A percentile compares a stretch with the other conserved stretches of the same genome.
Conservation (phyloP, 2,329 filamentous ascomycete species). For the Neoscytalidium dimidiatum region DNA sequence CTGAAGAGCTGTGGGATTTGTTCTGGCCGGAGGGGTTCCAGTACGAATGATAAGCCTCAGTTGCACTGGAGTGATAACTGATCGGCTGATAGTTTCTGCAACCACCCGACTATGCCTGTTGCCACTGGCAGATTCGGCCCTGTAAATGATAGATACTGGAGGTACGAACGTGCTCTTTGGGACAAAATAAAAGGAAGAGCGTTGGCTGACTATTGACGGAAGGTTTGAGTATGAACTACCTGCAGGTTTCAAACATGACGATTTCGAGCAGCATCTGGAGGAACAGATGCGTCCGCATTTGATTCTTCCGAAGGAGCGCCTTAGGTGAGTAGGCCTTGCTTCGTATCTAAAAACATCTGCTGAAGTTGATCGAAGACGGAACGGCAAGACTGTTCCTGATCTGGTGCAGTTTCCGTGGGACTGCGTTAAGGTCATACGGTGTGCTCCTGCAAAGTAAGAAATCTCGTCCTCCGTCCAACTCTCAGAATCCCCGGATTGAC, state of each 20-base stretch:
- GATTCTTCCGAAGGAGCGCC: background rate
- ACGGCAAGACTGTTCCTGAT: background rate
- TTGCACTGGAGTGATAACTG: background rate
- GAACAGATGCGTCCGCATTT: background rate
- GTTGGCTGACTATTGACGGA: background rate
- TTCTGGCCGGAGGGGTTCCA: background rate
- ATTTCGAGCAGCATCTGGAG: background rate
- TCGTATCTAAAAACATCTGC: conserved; percentile 21
- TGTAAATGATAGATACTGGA: background rate
- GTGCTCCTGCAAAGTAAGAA: background rate
- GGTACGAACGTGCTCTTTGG: background rate
- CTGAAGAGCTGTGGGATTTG: background rate
- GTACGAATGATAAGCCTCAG: background rate
- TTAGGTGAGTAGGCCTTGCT: background rate
- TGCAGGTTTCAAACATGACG: background rate
- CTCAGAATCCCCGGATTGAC: background rate
- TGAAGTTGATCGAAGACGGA: conserved; percentile 18
- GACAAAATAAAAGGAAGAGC: background rate
- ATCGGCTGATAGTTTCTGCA: background rate
- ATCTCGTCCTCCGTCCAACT: background rate
- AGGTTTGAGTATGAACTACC: background rate
- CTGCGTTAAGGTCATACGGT: conserved; percentile 13
- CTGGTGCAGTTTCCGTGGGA: background rate
- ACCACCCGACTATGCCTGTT: background rate
- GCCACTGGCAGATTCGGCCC: background rate